Evolutionary conservation across 2,329 filamentous ascomycete genomes (phyloP).

Genomic region (Xenosphaeropsis pyriputrescens): DNA sequence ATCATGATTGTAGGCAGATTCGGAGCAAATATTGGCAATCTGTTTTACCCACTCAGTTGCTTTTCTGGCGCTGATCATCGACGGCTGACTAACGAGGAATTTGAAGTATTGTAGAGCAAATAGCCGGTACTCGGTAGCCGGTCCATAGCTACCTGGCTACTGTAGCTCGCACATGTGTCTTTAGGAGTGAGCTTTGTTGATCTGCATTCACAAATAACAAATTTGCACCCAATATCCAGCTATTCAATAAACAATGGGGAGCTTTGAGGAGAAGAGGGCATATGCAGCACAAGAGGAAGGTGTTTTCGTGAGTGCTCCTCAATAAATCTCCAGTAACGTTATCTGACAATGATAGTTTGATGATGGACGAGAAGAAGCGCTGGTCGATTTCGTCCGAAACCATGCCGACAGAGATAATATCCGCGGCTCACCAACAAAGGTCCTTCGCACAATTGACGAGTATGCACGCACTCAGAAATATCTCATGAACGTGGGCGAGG

Average conservation of each 20-base stretch:
- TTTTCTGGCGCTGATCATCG: no score
- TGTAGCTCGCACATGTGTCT: no score
- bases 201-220: no score
- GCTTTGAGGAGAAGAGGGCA: slow-evolving; percentile 9
- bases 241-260: background rate
- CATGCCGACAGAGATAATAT: slow-evolving; percentile 47
- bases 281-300: slow-evolving; percentile 11
- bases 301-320: slow-evolving; percentile 7
- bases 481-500: slow-evolving; percentile 67
- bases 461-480: slow-evolving; percentile 51
- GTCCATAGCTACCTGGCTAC: no score
- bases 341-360: slow-evolving; percentile 29
- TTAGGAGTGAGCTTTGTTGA: no score
- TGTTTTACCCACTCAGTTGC: no score
- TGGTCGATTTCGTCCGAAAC: slow-evolving; percentile 54
- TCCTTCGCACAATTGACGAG: slow-evolving; percentile 58
- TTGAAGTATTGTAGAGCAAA: no score
- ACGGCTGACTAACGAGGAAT: no score
- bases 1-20: no score
- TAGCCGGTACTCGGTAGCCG: no score
- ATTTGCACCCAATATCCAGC: no score
- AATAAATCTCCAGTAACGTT: background rate
- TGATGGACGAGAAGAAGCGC: slow-evolving; percentile 60
- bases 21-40: no score
- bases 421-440: slow-evolving; percentile 44